Conservation (phyloP, 2,329 filamentous ascomycete genomes). For the Emericellopsis cladophorae region DNA sequence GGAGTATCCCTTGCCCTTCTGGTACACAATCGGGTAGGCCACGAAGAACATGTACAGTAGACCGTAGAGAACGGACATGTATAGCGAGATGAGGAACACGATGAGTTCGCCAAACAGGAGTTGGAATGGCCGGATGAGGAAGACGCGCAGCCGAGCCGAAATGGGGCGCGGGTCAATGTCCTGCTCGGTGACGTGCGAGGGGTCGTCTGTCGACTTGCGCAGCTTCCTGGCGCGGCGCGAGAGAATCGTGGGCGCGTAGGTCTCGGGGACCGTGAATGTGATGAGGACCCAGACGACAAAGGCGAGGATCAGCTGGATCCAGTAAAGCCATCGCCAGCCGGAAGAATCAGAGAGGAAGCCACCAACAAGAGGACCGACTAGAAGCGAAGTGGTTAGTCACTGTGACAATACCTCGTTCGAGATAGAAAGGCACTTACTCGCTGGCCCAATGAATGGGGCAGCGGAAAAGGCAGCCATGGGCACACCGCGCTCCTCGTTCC, state of each 20-base stretch:
- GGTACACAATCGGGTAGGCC: constrained; percentile 59
- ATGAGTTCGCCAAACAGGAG: constrained; percentile 76
- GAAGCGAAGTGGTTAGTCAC: neutral
- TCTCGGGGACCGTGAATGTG: constrained; percentile 82
- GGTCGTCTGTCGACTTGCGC: constrained; percentile 53
- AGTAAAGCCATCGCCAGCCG: constrained; percentile 79
- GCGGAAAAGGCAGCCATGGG: constrained; percentile 80
- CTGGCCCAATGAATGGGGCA: constrained; percentile 72
- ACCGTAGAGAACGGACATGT: constrained; percentile 75
- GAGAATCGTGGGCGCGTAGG: constrained; percentile 72
- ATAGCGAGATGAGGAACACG: constrained; percentile 70
- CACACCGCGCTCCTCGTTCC: constrained; percentile 69
- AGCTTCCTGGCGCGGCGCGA: constrained; percentile 57
- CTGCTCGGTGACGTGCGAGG: constrained; percentile 62
- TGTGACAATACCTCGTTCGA: neutral
- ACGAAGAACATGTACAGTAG: constrained; percentile 69
- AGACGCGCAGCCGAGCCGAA: constrained; percentile 55
- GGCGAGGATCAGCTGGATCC: constrained; percentile 70
- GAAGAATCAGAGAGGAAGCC: constrained; percentile 59
- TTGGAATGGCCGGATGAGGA: constrained; percentile 74
- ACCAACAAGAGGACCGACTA: constrained; percentile 60
- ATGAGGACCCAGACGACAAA: constrained; percentile 61
- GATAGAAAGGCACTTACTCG: constrained; percentile 27
- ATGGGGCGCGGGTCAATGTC: constrained; percentile 65
- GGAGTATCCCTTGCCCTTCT: constrained; percentile 66